A percentile compares a stretch with the other conserved stretches of the same genome.
phyloP scores from a whole-genome alignment of 1,284 basidiomycete genomes.

The Neolentinus lepideus region DNA sequence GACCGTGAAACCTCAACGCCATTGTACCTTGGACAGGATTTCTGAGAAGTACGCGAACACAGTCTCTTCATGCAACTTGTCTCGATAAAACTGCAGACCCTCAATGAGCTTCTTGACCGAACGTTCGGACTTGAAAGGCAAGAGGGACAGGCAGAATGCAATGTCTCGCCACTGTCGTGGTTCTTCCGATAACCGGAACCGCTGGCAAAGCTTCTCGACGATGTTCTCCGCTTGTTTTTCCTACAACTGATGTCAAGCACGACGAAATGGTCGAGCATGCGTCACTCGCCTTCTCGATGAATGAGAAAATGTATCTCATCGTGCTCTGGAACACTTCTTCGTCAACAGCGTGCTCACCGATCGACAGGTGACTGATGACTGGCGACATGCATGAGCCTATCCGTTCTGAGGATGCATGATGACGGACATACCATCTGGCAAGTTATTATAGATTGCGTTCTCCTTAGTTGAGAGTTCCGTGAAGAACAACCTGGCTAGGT shows the following conservation, averaged over 20 bases:
- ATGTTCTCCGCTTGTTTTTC: constrained; percentile 95
- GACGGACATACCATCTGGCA: constrained; percentile 70
- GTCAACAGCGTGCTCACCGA: constrained; percentile 90
- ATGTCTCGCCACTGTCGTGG: constrained; percentile 97
- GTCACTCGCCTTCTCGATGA: constrained; percentile 85
- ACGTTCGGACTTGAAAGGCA: constrained; percentile 96
- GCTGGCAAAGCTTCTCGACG: constrained; percentile 91
- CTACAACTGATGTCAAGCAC: constrained; percentile 28
- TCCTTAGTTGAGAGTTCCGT: constrained; percentile 96
- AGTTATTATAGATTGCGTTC: constrained; percentile 98
- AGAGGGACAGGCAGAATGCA: constrained; percentile 88
- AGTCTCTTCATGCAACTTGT: constrained; percentile 86
- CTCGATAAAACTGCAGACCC: constrained; percentile 85
- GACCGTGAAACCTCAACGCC: background rate
- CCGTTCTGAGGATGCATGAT: constrained; percentile 2
- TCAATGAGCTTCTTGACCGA: constrained; percentile 96
- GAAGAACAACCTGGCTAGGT: constrained; percentile 97
- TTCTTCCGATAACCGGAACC: constrained; percentile 86
- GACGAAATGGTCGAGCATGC: background rate
- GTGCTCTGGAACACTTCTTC: constrained; percentile 91
- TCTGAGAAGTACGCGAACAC: constrained; percentile 87
- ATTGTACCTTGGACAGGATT: constrained; percentile 68
- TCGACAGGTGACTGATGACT: constrained; percentile 93
- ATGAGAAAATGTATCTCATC: constrained; percentile 93
- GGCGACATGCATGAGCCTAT: constrained; percentile 4